Percentiles rank a stretch among this genome's conserved stretches.
Evolutionary conservation across 2,329 filamentous ascomycete genomes (phyloP).

Genomic region (Aspergillus bombycis): DNA sequence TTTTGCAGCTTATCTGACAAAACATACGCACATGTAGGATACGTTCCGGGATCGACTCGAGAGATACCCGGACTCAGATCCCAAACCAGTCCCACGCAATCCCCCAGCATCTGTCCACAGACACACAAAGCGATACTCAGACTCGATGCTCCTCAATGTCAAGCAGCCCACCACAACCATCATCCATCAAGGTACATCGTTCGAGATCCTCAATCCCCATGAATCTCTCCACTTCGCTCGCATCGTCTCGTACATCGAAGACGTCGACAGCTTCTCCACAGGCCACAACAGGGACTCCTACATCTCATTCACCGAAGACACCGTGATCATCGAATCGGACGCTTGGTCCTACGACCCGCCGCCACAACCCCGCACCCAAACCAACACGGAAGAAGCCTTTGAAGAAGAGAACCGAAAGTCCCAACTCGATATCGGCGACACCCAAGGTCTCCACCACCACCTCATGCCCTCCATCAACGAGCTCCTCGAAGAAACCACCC

Average conservation of each 20-base stretch:
- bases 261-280: constrained; percentile 31
- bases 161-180: constrained; percentile 32
- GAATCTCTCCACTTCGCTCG: constrained; percentile 39
- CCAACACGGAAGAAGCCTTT: not conserved
- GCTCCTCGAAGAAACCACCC: constrained; percentile 23
- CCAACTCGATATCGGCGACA: constrained; percentile 1
- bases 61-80: constrained; percentile 23
- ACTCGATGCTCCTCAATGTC: constrained; percentile 31
- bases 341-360: constrained; percentile 13
- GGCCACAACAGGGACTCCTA: constrained; percentile 30
- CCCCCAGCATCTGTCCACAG: constrained; percentile 18
- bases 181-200: constrained; percentile 38
- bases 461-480: constrained; percentile 33
- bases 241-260: constrained; percentile 41
- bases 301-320: constrained; percentile 14
- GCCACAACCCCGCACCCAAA: not conserved
- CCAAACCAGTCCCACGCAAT: constrained; percentile 18
- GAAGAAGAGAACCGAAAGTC: constrained; percentile 13
- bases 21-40: constrained; percentile 22
- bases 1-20: not conserved
- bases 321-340: constrained; percentile 18
- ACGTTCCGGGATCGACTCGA: constrained; percentile 37
- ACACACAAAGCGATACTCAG: constrained; percentile 26
- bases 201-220: constrained; percentile 44
- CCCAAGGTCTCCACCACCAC: constrained; percentile 9